Evolutionary conservation across 148 eudicot species (phyloP), one percentile per base, ranked within the genome.

Genomic region (Camellia japonica): DNA sequence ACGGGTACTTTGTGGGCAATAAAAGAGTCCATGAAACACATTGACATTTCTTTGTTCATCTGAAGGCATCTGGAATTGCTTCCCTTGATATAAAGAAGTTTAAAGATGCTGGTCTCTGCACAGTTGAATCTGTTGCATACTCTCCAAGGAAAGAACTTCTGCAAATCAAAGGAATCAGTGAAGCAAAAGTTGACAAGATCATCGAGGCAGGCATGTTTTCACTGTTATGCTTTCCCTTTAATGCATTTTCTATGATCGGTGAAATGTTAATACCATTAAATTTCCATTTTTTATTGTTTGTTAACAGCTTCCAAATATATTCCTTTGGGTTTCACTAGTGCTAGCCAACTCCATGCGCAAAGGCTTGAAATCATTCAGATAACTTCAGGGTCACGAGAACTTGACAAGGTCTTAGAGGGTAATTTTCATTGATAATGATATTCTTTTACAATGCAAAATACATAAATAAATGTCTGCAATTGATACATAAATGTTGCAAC

Each of bases 281-380:
- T 68, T 68, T 65, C 56, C 51, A n/a, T 47, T 8, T 78, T 81
- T 72, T 74, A 73, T 66, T 82, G 61, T 77, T 72, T 80, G 65
- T 86, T 80, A 73, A 79, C 86, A 95, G 99, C 99, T 80, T 95
- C 99, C 68, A 95, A 91, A 80, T 77, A 93, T 87, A 90, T 95
- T 71, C 99, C 99, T 47, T 83, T 95, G 91, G 99, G 99, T 19
- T 95, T 95, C 77, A 95, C 99, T 38, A 93, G 97, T 87, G 99
- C 99, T 64, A 83, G 90, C 81, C 94, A 93, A 82, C 91, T 95
- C 83, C 99, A 95, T 78, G 95, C 91, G 38, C 98, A 95, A 87
- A 89, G 97, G 83, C 94, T 86, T 73, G 95, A 95, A 82, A 95
- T 95, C 61, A 95, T 95, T 76, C 97, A 91, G 83, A 90, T 95